phyloP scores from a whole-genome alignment of 2,329 filamentous ascomycete species.

The Ceratocystis ficicola region DNA sequence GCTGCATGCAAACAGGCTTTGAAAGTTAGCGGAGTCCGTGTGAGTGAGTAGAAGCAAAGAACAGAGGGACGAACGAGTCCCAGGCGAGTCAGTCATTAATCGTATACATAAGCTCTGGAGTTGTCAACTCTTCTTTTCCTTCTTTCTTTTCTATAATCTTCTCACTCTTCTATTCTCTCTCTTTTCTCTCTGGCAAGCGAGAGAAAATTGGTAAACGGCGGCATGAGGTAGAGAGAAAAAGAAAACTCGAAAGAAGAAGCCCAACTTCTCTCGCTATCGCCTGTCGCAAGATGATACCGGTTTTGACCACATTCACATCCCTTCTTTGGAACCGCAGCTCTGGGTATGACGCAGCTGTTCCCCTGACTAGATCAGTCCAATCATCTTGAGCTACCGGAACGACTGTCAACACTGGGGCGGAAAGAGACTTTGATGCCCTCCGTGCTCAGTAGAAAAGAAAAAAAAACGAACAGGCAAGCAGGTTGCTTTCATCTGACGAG shows the following conservation, averaged over 20 bases:
- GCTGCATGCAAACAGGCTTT: no score
- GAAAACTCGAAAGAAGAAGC: background rate
- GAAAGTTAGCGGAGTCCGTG: background rate
- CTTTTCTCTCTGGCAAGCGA: background rate
- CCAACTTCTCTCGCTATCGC: background rate
- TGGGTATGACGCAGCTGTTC: background rate
- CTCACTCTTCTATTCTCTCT: background rate
- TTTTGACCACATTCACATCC: background rate
- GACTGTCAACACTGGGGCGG: no score
- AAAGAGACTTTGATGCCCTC: no score
- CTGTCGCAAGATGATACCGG: background rate
- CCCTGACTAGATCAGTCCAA: background rate
- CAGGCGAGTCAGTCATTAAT: background rate
- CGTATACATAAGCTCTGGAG: background rate
- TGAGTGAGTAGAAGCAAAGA: background rate
- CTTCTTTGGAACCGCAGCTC: background rate
- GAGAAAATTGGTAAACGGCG: background rate
- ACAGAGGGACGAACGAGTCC: no score
- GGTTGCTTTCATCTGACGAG: background rate
- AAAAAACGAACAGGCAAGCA: background rate
- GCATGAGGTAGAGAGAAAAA: background rate
- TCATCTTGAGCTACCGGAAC: no score
- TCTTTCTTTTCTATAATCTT: background rate
- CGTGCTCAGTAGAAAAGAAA: background rate
- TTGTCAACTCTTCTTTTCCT: background rate